Base-by-base conservation (phyloP, 2,329 filamentous ascomycete genomes). In the Aureobasidium zeae region DNA sequence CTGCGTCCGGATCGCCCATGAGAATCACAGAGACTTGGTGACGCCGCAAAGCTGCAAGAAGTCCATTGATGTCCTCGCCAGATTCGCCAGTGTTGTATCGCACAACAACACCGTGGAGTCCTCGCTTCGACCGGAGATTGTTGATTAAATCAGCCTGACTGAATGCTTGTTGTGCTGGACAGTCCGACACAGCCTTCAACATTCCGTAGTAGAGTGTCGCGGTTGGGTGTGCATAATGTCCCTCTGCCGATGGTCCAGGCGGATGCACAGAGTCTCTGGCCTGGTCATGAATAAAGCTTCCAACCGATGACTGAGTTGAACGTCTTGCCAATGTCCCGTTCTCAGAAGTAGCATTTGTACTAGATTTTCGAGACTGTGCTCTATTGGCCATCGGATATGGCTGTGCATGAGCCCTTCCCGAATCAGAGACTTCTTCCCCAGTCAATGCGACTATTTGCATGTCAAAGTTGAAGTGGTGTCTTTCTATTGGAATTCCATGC, bases 21-120 rank as follows among this genome's bases (percentile, higher is more conserved):
- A 50, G 34, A 11, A 50, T 45, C 11, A 42, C 38, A 11, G 48
- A 43, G 7, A 50, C 46, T 26, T 46, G 41, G 13, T 44, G 38
- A 19, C 41, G 25, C 16, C 34, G 24, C 21, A 50, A 33, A 2
- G 32, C 29, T 12, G 32, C 19, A 20, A 46, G 17, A 2, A 50
- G 25, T 19, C 26, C 19, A 17, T 50, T 50, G 17, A 46, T 44
- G 2, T 33, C 29, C 8, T 30, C 33, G 3, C 46, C 32, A 10
- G 47, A 48, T 29, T 50, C 37, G 4, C 24, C 31, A 5, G 25
- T 24, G 20, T 35, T 30, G 26, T 45, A 50, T 9, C 39, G 20
- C 11, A 50, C 11, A 6, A 50, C 48, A 9, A 50, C 13, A 15
- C 48, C 48, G 19, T 46, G 36, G 11, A 50, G 25, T 4, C 45